Evolutionary conservation across 2,329 filamentous ascomycete genomes (phyloP), one percentile per base, ranked within the genome.

Genomic region (Phialophora chinensis): DNA sequence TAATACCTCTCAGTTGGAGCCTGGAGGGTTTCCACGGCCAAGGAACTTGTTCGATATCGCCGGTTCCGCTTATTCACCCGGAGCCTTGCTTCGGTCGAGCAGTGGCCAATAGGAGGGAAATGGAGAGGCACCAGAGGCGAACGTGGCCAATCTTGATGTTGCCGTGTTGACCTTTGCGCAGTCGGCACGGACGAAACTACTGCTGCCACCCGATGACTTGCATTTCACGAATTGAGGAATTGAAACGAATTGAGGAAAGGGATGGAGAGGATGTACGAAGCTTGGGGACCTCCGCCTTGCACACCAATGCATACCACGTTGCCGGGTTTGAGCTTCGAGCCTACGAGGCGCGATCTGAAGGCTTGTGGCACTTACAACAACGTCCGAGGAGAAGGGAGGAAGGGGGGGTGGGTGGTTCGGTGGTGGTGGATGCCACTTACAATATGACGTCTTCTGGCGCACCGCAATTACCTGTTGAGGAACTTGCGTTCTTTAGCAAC

Each of bases 41-140:
- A 8, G 38, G 38, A 42, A n/a, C 38, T 42, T 42, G 38, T 14
- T n/a, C 38, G 5, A 42, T 23, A 50, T 50, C 12, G 47, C 12
- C 47, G 11, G 25, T 14, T 27, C 2, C 47, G n/a, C 47, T 50
- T 50, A 14, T 7, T 50, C 20, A 50, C n/a, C 20, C n/a, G 47
- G 47, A 50, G n/a, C 47, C n/a, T 50, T 50, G 47, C 47, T 50
- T 50, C 47, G 47, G 8, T 50, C 20, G 47, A 50, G 25, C 47
- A 27, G 47, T 50, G 20, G 4, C 47, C 47, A 4, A 14, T 23
- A 25, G 20, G 8, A 50, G 17, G 25, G 12, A 20, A 50, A 11
- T 6, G 3, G 47, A 27, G 25, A 23, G 20, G 47, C 25, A 27
- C 47, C 38, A 17, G 38, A 17, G 38, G 11, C 11, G 35, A 5